Evolutionary conservation across 441 rosid genomes (phyloP).

Genomic region (Metrosideros polymorpha): DNA sequence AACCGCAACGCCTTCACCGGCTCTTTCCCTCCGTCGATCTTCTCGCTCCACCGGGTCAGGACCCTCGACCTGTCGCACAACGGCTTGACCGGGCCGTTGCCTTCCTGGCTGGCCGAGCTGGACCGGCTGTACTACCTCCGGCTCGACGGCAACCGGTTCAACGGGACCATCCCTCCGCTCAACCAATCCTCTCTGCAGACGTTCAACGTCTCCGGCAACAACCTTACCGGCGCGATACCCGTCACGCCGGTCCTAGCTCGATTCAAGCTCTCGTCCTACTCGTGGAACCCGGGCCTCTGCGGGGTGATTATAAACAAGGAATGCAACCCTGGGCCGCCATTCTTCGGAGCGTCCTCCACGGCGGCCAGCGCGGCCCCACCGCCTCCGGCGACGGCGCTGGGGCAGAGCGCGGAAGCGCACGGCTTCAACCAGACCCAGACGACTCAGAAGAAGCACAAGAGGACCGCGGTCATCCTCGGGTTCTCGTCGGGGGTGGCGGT

Average conservation of each 20-base stretch:
- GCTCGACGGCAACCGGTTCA: constrained; percentile 51
- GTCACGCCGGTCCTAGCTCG: constrained; percentile 48
- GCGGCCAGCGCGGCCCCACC: constrained; percentile 17
- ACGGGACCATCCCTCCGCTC: constrained; percentile 56
- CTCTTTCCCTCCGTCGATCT: constrained; percentile 10
- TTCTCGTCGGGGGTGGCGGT: constrained; percentile 1
- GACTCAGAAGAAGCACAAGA: constrained; percentile 17
- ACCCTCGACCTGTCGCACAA: constrained; percentile 8
- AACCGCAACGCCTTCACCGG: constrained; percentile 11
- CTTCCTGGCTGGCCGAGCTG: constrained; percentile 29
- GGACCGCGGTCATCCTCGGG: constrained; percentile 4
- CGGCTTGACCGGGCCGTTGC: constrained; percentile 37
- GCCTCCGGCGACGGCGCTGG: constrained; percentile 20
- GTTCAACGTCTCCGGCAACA: constrained; percentile 70
- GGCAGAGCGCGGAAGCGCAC: constrained; percentile 40
- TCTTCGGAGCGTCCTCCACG: constrained; percentile 28
- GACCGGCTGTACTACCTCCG: constrained; percentile 43
- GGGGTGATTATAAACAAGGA: constrained; percentile 62
- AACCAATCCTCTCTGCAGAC: constrained; percentile 37
- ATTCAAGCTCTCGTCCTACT: constrained; percentile 47
- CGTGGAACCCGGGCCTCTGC: constrained; percentile 54
- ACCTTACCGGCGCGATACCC: constrained; percentile 59
- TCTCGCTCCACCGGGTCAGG: constrained; percentile 4
- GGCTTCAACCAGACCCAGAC: constrained; percentile 32
- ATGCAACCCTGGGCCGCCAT: constrained; percentile 44